Evolutionary conservation across 768 basidiomycete species (phyloP).

Genomic region (Artomyces pyxidatus): DNA sequence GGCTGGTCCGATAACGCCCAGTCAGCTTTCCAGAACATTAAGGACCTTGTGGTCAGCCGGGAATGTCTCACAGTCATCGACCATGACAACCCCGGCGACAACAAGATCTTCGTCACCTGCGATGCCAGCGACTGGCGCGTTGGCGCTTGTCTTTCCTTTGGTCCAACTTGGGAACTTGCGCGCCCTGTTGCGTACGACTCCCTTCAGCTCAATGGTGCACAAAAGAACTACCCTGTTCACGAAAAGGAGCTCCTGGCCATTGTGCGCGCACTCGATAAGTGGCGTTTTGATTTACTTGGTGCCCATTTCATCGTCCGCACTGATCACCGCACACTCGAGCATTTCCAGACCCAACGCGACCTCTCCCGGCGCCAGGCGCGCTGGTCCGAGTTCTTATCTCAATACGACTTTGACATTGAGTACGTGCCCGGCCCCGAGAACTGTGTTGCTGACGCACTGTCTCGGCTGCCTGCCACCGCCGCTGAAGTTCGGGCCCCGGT

Average conservation of each 20-base stretch:
- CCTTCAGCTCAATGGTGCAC: constrained; percentile 21
- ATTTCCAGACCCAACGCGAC: not conserved
- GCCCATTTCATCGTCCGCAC: constrained; percentile 23
- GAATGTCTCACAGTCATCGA: constrained; percentile 26
- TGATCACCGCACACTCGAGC: constrained; percentile 30
- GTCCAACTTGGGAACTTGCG: constrained; percentile 21
- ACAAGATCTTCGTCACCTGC: constrained; percentile 28
- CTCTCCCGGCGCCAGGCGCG: constrained; percentile 11
- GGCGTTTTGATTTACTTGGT: constrained; percentile 17
- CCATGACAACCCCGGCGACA: constrained; percentile 21
- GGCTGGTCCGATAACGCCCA: constrained; percentile 23
- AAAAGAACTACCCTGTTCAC: constrained; percentile 30
- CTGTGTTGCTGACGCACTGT: constrained; percentile 14
- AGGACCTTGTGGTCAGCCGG: constrained; percentile 19
- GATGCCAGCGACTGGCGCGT: constrained; percentile 25
- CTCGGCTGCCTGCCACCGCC: constrained; percentile 9
- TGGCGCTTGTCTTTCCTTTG: no score
- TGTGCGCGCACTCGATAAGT: constrained; percentile 22
- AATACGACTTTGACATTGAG: constrained; percentile 11
- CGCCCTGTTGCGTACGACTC: constrained; percentile 28
- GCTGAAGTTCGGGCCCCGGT: not conserved
- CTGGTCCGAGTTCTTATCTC: constrained; percentile 11
- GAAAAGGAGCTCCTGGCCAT: constrained; percentile 33
- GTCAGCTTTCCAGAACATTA: constrained; percentile 29
- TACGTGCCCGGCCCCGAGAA: constrained; percentile 16